A percentile compares a stretch with the other conserved stretches of the same genome.
phyloP scores from a whole-genome alignment of 768 basidiomycete genomes.

The Termitomyces sp. region DNA sequence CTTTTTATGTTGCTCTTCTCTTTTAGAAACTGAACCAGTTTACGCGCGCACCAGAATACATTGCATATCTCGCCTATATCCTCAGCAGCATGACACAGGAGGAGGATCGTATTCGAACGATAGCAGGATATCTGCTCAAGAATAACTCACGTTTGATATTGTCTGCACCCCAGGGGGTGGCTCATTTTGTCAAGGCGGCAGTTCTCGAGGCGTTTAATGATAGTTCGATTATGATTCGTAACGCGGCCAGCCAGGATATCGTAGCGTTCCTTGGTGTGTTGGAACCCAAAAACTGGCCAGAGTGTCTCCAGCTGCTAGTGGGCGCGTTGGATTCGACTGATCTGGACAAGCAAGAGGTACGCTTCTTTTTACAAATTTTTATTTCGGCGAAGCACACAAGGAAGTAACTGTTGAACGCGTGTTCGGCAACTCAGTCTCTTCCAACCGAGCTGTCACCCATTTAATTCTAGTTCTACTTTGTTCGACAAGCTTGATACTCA shows the following conservation, averaged over 20 bases:
- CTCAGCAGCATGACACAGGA: constrained; percentile 75
- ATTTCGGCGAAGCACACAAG: neutral
- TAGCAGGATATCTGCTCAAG: constrained; percentile 96
- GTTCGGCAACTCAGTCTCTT: neutral
- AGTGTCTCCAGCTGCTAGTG: constrained; percentile 85
- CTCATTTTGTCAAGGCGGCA: constrained; percentile 67
- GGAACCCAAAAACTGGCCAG: constrained; percentile 92
- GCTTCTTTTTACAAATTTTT: constrained; percentile 15
- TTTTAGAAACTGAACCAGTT: constrained; percentile 81
- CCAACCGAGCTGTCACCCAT: neutral
- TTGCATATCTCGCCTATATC: constrained; percentile 94
- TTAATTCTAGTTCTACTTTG: constrained; percentile 8
- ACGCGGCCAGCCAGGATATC: constrained; percentile 91
- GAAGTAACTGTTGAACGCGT: neutral
- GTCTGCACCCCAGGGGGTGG: constrained; percentile 57
- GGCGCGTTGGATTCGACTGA: constrained; percentile 73
- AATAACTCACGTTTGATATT: constrained; percentile 86
- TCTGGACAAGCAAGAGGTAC: constrained; percentile 81
- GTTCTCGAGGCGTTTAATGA: constrained; percentile 82
- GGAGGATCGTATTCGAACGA: constrained; percentile 89
- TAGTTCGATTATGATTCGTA: constrained; percentile 81
- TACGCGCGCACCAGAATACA: constrained; percentile 87
- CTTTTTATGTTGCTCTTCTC: constrained; percentile 10
- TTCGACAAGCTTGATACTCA: constrained; percentile 3
- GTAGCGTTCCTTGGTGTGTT: constrained; percentile 83